Base-by-base conservation (phyloP, 2,329 filamentous ascomycete species). In the Harringtonia lauricola region DNA sequence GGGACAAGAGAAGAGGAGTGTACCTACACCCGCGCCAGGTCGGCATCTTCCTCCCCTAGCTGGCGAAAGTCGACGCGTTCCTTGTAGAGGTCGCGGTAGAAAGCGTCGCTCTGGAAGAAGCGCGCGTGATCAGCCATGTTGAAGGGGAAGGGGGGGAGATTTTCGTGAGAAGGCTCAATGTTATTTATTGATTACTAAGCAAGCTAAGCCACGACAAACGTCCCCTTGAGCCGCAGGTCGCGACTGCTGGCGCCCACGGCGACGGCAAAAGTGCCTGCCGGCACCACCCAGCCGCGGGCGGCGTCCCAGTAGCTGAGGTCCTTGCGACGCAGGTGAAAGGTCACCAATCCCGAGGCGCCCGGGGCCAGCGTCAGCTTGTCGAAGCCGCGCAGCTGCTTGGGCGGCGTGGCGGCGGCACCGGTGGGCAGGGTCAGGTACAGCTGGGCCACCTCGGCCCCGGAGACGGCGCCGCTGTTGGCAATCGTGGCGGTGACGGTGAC, bases 241-340 rank as follows among this genome's bases (percentile, higher is more conserved):
- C 68, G 56, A 43, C 67, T 71, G 47, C 67, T 71, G 2, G 67
- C 59, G 2, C 68, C 69, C 1, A 72, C 63, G 10, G 51, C 57
- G 28, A 72, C 55, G 0, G 50, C 59, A 51, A 71, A 71, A 14
- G 52, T 58, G 0, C 68, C 68, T 15, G 54, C 52, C 7, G 72
- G 70, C 37, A 75, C 56, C 4, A 68, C 53, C 82, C 82, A 87
- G 42, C 79, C 68, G 60, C 83, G 76, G 33, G 57, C 52, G 0
- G 68, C 61, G 56, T 83, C 74, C 80, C 80, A 84, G 45, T 79
- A 72, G 52, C 76, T 80, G 33, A 85, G 49, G 56, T 84, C 81
- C 41, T 75, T 70, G 34, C 75, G 65, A 30, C 67, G 71, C 28
- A 85, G 55, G 14, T 64, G 60, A 51, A 84, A 72, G 0, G 57